Conservation (phyloP, 2,329 filamentous ascomycete species). For the Mycogone perniciosa region DNA sequence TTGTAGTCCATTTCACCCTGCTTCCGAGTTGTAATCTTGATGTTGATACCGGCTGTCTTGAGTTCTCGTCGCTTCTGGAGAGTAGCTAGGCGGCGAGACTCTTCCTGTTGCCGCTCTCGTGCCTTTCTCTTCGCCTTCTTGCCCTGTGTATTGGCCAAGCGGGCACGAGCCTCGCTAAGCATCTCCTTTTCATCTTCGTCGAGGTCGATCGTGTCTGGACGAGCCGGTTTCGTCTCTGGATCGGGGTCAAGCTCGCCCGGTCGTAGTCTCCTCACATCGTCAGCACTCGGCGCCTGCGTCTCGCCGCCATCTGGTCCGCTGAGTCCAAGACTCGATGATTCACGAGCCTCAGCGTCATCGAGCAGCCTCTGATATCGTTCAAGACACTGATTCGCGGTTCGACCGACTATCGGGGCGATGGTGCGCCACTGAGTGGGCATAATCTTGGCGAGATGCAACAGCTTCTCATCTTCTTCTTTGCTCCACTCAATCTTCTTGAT, state of each 20-base stretch:
- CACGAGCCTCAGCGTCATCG: slow-evolving; percentile 88
- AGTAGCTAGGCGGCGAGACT: slow-evolving; percentile 81
- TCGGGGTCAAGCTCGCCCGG: slow-evolving; percentile 97
- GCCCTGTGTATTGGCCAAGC: slow-evolving; percentile 94
- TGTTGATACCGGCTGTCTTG: slow-evolving; percentile 96
- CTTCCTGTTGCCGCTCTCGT: slow-evolving; percentile 88
- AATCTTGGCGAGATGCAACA: slow-evolving; percentile 92
- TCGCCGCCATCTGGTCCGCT: slow-evolving; percentile 83
- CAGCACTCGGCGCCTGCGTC: slow-evolving; percentile 78
- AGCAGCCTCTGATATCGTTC: slow-evolving; percentile 95
- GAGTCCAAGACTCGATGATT: slow-evolving; percentile 76
- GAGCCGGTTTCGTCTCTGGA: slow-evolving; percentile 89
- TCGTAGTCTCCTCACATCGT: slow-evolving; percentile 81
- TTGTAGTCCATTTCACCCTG: slow-evolving; percentile 99
- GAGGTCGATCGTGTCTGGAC: slow-evolving; percentile 94
- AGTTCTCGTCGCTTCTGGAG: slow-evolving; percentile 93
- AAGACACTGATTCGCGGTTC: slow-evolving; percentile 93
- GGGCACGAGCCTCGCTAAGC: slow-evolving; percentile 93
- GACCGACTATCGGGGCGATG: slow-evolving; percentile 91
- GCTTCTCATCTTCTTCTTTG: slow-evolving; percentile 95
- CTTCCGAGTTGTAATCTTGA: slow-evolving; percentile 88
- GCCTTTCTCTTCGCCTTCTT: slow-evolving; percentile 99
- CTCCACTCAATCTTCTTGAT: slow-evolving; percentile 99
- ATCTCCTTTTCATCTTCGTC: slow-evolving; percentile 99
- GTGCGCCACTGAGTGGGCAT: slow-evolving; percentile 99